Percentiles rank a stretch among this genome's conserved stretches.
phyloP scores from a whole-genome alignment of 176 grass and related monocot species.

The Phoenix roebelenii region DNA sequence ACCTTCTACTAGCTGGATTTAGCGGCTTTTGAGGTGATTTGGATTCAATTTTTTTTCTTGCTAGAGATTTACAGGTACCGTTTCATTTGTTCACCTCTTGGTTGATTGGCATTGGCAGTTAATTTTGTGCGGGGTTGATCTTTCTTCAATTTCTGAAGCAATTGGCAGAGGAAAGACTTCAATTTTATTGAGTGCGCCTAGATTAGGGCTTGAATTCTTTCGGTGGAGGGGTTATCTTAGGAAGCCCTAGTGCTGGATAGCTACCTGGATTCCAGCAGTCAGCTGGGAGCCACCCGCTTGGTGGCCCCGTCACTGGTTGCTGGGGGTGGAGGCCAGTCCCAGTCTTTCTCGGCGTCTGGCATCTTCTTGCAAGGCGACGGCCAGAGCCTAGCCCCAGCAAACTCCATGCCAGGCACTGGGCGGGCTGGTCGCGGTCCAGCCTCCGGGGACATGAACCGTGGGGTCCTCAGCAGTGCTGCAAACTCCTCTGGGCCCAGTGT shows the following conservation, averaged over 20 bases:
- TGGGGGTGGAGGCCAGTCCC: neutral
- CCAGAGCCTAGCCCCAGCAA: constrained; percentile 20
- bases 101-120: too few species aligned
- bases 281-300: neutral
- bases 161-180: neutral
- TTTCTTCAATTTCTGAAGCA: neutral
- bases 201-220: neutral
- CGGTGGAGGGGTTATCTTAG: neutral
- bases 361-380: constrained; percentile 36
- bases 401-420: constrained; percentile 40
- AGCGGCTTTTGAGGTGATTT: too few species aligned
- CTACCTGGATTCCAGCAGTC: constrained; percentile 1
- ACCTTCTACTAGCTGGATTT: too few species aligned
- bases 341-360: constrained; percentile 8
- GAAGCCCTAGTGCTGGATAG: neutral
- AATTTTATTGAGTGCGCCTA: neutral
- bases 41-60: too few species aligned
- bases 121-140: too few species aligned
- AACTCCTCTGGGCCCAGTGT: constrained; percentile 80
- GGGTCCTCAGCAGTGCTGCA: constrained; percentile 39
- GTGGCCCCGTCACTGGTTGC: neutral
- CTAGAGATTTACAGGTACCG: too few species aligned
- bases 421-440: constrained; percentile 42
- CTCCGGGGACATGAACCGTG: constrained; percentile 45
- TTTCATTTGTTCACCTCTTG: too few species aligned